These are phyloP conservation scores for Teratosphaeriaceae sp. DNA, from an alignment of 2,329 filamentous ascomycete species.

Conservation along the genomic window DNA sequence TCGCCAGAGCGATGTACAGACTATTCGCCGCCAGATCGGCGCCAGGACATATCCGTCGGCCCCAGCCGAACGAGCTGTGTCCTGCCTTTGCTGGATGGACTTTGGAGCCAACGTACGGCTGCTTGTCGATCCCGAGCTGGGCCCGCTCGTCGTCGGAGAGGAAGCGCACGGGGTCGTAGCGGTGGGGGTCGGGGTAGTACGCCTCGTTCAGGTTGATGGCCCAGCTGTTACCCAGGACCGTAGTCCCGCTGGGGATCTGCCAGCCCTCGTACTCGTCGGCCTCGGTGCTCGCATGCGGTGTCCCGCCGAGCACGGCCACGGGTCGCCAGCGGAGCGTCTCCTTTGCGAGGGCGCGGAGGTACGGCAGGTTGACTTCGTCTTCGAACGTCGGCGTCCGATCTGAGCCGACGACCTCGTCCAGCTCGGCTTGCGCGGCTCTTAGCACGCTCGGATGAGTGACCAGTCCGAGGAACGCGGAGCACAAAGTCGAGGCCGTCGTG, in stretches of 20 bases:
- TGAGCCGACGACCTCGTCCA: constrained; percentile 34
- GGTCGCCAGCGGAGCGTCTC: constrained; percentile 32
- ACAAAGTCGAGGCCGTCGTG: constrained; percentile 44
- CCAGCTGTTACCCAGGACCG: constrained; percentile 34
- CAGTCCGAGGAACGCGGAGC: constrained; percentile 44
- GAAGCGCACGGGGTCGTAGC: constrained; percentile 42
- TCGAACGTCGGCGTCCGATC: constrained; percentile 35
- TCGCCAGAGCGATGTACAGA: constrained; percentile 32
- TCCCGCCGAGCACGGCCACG: constrained; percentile 25
- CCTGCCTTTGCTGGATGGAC: constrained; percentile 30
- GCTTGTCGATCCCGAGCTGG: constrained; percentile 9
- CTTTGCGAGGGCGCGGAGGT: constrained; percentile 28
- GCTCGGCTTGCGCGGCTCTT: constrained; percentile 31
- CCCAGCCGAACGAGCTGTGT: constrained; percentile 44
- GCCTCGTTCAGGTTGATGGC: constrained; percentile 33
- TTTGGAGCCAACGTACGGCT: constrained; percentile 15
- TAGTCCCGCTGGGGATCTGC: constrained; percentile 36
- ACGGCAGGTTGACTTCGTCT: constrained; percentile 19
- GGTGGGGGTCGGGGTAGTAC: constrained; percentile 21
- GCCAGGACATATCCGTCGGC: constrained; percentile 42
- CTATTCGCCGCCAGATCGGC: constrained; percentile 47
- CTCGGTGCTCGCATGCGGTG: constrained; percentile 27
- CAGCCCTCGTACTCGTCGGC: constrained; percentile 33
- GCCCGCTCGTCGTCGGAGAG: constrained; percentile 28
- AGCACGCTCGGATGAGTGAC: constrained; percentile 40